Base-by-base conservation (phyloP, 441 rosid species). In the Adansonia madagascariensis region DNA sequence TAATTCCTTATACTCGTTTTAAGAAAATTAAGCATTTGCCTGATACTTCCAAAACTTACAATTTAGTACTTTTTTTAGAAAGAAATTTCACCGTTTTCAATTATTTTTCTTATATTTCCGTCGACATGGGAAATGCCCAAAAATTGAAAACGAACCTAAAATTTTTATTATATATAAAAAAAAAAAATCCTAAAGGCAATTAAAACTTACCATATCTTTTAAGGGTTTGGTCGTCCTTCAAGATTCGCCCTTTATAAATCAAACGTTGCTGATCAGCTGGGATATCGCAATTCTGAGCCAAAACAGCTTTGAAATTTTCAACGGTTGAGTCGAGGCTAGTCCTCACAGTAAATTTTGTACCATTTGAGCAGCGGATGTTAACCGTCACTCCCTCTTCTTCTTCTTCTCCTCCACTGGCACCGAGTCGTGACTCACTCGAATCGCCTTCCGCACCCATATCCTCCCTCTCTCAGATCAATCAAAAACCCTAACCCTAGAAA, bases 211-310 rank as follows among this genome's bases (percentile, higher is more conserved):
- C 94, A 80, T 91, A 92, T 84, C 90, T 88, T 20, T 73, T 78
- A 22, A 91, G 91, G 56, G 87, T 79, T 64, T 88, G 90, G 73
- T 88, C 93, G 73, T 91, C 94, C 81, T 92, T 92, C 73, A 92
- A 82, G 77, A 92, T 91, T 69, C 94, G 92, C 10, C 97, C 97
- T 73, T 88, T 92, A 75, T 91, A 92, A 82, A 92, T 92, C 87
- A 92, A 76, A 1, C 92, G 87, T 81, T 91, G 97, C 75, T 91
- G 92, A 76, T 87, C 85, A 18, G 92, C 88, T 12, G 91, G 92
- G 12, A 88, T 79, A 14, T 92, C 95, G 79, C 92, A 85, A 74
- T 77, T 86, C 79, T 79, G 86, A 12, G 94, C 91, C 73, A 91
- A 80, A 53, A 88, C 63, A 31, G 79, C 84, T 82, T 93, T 93